These are phyloP conservation scores for Plasmopara halstedii DNA, from an alignment of 352 stramenopile genomes.

Conservation along the genomic window DNA sequence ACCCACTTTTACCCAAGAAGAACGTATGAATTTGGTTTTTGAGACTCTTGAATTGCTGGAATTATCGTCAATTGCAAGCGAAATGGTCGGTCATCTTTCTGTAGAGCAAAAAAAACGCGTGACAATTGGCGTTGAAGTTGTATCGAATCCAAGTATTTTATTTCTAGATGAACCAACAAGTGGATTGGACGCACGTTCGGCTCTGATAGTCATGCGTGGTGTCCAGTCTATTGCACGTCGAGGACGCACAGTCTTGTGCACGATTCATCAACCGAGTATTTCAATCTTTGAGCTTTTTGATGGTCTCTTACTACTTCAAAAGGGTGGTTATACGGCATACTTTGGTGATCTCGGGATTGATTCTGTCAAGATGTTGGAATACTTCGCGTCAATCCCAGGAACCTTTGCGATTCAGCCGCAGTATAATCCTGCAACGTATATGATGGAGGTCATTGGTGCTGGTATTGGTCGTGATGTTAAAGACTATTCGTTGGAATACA, in stretches of 20 bases:
- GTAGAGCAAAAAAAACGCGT: constrained; percentile 92
- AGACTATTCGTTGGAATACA: constrained; percentile 47
- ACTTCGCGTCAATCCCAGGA: constrained; percentile 78
- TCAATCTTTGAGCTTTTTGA: constrained; percentile 64
- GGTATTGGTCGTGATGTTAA: constrained; percentile 47
- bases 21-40: constrained; percentile 37
- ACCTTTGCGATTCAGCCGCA: constrained; percentile 54
- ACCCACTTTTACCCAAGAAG: constrained; percentile 23
- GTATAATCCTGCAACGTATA: constrained; percentile 88
- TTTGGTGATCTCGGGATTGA: constrained; percentile 85
- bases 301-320: constrained; percentile 77
- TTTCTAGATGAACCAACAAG: constrained; percentile 91
- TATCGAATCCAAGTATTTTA: constrained; percentile 89
- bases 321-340: constrained; percentile 52
- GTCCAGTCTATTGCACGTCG: constrained; percentile 80
- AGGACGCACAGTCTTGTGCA: constrained; percentile 80
- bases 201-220: constrained; percentile 25
- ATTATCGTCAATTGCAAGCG: constrained; percentile 23
- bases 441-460: constrained; percentile 80
- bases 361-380: constrained; percentile 75
- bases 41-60: constrained; percentile 51
- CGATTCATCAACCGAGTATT: constrained; percentile 12
- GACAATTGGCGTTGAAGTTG: constrained; percentile 89
- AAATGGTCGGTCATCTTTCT: constrained; percentile 43
- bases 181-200: constrained; percentile 78